Conservation (phyloP, 2,329 filamentous ascomycete species). For the Aureobasidium mangrovei region DNA sequence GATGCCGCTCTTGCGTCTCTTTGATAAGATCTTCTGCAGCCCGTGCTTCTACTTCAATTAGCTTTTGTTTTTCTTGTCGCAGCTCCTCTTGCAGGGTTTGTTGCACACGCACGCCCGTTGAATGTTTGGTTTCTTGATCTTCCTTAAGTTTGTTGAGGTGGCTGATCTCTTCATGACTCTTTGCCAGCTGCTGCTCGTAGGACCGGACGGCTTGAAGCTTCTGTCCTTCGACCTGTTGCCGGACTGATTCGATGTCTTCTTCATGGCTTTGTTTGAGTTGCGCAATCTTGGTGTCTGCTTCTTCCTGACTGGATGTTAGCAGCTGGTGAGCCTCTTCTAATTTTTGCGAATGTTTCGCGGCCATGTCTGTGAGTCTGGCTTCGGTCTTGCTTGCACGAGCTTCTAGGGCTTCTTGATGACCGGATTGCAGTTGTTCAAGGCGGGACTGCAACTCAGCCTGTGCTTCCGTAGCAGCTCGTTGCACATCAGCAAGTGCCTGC, state of each 20-base stretch:
- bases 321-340: conserved; percentile 4
- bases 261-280: conserved; percentile 9
- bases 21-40: background rate
- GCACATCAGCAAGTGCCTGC: background rate
- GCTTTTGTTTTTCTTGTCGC: conserved; percentile 7
- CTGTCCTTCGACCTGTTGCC: conserved; percentile 3
- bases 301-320: conserved; percentile 10
- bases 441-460: conserved; percentile 2
- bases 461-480: background rate
- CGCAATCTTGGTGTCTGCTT: conserved; percentile 12
- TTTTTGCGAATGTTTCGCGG: conserved; percentile 4
- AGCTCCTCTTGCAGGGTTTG: conserved; percentile 9
- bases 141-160: background rate
- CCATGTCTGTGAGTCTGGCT: conserved; percentile 1
- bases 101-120: conserved; percentile 13
- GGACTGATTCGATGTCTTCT: conserved; percentile 6
- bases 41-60: conserved; percentile 14
- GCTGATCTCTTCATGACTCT: background rate
- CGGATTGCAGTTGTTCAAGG: background rate
- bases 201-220: background rate
- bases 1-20: background rate
- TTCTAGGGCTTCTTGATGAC: background rate
- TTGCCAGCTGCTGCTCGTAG: conserved; percentile 1
- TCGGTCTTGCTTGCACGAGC: background rate
- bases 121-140: conserved; percentile 1